Evolutionary conservation across 164 flowering plant species (phyloP), one percentile per base, ranked within the genome.

Genomic region (Magnolia changhungtana): DNA sequence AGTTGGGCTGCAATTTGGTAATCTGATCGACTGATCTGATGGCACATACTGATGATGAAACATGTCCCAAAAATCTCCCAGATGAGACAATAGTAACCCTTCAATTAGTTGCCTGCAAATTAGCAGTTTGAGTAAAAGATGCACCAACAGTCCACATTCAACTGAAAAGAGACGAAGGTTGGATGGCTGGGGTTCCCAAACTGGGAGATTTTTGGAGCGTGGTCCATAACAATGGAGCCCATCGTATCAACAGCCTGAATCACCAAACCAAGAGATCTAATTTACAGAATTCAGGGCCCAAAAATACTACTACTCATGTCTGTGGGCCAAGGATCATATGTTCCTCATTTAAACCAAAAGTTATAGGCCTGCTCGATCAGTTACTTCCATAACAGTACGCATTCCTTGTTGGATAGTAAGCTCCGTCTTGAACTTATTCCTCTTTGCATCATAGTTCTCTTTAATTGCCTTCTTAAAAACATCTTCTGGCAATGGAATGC

Each of bases 401-500:
- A 63, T 61, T 75, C 50, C 87, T 84, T 75, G 94, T 73, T 75
- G 59, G 67, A 61, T 16, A 27, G 91, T 91, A 50, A 94, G 91
- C 80, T 91, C 93, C 52, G 86, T 83, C 73, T 87, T 86, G 84
- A 94, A 94, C 86, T 87, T 92, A 68, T 78, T 74, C 67, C 64
- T 88, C 70, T 72, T 88, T 31, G 84, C 84, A 64, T 86, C 72
- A 78, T 92, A 89, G 76, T 83, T 91, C 29, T 90, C 98, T 78
- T 77, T 78, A 20, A 94, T 86, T 29, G 97, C 96, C 82, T 84
- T 87, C 85, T 79, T 90, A 85, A 94, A 94, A 49, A 84, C 80
- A 72, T 80, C 84, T 74, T 91, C 96, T 16, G 95, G 88, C 6
- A 94, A 82, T 16, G 98, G 95, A 75, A 73, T 73, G 70, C 98